Evolutionary conservation across 2,329 filamentous ascomycete species (phyloP).

Genomic region (Verruconis gallopava): DNA sequence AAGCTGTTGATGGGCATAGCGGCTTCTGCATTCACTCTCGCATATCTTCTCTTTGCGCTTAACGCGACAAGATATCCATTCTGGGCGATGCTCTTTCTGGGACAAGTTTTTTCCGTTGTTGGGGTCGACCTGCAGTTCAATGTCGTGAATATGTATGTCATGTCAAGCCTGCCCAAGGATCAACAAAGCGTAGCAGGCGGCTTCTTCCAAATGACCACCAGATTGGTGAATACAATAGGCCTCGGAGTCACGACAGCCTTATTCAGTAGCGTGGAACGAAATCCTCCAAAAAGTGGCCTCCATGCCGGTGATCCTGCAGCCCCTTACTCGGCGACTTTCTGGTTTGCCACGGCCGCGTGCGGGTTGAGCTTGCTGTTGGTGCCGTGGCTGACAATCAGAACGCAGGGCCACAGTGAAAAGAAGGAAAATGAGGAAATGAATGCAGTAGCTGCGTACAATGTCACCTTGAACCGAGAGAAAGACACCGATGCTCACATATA

Average conservation of each 20-base stretch:
- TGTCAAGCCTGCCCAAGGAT: slow-evolving; percentile 48
- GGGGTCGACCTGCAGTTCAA: slow-evolving; percentile 60
- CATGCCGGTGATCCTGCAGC: slow-evolving; percentile 32
- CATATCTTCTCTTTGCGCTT: slow-evolving; percentile 44
- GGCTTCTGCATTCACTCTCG: slow-evolving; percentile 29
- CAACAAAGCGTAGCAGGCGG: slow-evolving; percentile 55
- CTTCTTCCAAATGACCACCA: slow-evolving; percentile 54
- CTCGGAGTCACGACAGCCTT: slow-evolving; percentile 51
- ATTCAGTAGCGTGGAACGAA: slow-evolving; percentile 33
- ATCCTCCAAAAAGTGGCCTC: slow-evolving; percentile 24
- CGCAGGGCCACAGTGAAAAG: slow-evolving; percentile 32
- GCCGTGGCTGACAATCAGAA: slow-evolving; percentile 40
- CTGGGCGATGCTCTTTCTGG: slow-evolving; percentile 54
- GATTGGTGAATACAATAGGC: slow-evolving; percentile 45
- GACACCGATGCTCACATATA: too few species aligned
- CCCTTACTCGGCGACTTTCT: slow-evolving; percentile 40
- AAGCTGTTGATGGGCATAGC: slow-evolving; percentile 46
- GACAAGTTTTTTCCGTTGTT: slow-evolving; percentile 46
- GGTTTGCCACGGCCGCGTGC: slow-evolving; percentile 35
- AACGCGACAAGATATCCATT: slow-evolving; percentile 44
- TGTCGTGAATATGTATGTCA: slow-evolving; percentile 59
- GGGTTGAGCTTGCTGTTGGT: slow-evolving; percentile 33
- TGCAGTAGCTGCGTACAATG: too few species aligned
- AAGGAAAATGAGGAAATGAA: too few species aligned
- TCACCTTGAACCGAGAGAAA: too few species aligned